These are phyloP conservation scores for Chrysanthemum seticuspe DNA, from an alignment of 129 eudicot genomes.

Conservation along the genomic window DNA sequence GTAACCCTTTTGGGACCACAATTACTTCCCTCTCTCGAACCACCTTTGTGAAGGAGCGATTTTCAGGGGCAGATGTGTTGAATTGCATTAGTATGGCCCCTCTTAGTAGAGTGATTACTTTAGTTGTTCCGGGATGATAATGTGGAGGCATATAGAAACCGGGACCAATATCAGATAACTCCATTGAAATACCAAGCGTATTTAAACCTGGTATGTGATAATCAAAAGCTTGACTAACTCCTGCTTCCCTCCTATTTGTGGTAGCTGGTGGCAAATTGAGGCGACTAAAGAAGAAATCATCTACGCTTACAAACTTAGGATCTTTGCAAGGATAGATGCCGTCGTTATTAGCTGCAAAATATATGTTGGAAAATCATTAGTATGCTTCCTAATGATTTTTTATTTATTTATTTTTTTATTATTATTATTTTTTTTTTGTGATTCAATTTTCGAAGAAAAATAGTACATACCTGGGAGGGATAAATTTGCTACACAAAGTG, in stretches of 20 bases:
- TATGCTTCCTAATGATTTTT: too few relatives aligned
- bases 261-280: neutral
- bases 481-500: too few relatives aligned
- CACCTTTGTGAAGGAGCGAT: neutral
- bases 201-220: slow-evolving; percentile 2
- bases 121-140: neutral
- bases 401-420: too few relatives aligned
- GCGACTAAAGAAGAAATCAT: slow-evolving; percentile 8
- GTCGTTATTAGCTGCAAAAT: too few relatives aligned
- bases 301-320: neutral
- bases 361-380: too few relatives aligned
- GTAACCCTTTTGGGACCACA: slow-evolving; percentile 4
- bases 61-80: neutral
- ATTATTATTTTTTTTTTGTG: too few relatives aligned
- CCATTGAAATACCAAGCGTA: slow-evolving; percentile 5
- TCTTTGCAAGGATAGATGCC: too few relatives aligned
- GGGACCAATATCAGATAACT: neutral
- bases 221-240: neutral
- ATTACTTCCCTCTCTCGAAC: neutral
- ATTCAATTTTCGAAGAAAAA: too few relatives aligned
- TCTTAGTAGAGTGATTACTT: neutral
- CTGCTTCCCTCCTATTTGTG: neutral
- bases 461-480: too few relatives aligned
- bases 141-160: neutral
- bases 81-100: neutral